phyloP scores from a whole-genome alignment of 176 grass and related monocot genomes.

The Oryza meyeriana region DNA sequence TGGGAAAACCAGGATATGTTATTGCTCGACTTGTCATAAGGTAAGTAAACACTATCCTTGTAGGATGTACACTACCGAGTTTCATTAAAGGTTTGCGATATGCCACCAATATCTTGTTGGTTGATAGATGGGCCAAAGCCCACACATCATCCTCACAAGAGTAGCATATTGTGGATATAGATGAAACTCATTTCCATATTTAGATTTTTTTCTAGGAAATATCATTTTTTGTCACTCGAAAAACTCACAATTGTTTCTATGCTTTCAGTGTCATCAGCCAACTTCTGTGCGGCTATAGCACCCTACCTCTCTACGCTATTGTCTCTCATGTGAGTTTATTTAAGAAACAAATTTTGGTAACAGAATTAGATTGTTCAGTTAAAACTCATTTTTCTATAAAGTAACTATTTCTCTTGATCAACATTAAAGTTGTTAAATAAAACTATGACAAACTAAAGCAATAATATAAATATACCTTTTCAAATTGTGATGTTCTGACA shows the following conservation, averaged over 20 bases:
- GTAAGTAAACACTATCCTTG: constrained; percentile 9
- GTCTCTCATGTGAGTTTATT: constrained; percentile 67
- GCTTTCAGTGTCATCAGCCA: constrained; percentile 54
- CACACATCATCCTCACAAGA: neutral
- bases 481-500: neutral
- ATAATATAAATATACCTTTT: neutral
- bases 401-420: neutral
- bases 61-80: neutral
- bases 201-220: neutral
- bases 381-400: neutral
- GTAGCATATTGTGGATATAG: neutral
- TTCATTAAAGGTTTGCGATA: neutral
- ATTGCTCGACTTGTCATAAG: constrained; percentile 54
- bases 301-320: constrained; percentile 79
- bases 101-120: neutral
- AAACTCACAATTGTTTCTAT: neutral
- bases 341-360: no score
- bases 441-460: neutral
- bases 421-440: neutral
- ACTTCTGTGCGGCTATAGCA: constrained; percentile 66
- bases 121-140: neutral
- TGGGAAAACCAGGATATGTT: constrained; percentile 37
- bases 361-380: neutral
- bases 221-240: neutral
- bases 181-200: neutral